Percentiles rank a stretch among this genome's conserved stretches.
phyloP scores from a whole-genome alignment of 768 basidiomycete species.

The Termitomyces sp. region DNA sequence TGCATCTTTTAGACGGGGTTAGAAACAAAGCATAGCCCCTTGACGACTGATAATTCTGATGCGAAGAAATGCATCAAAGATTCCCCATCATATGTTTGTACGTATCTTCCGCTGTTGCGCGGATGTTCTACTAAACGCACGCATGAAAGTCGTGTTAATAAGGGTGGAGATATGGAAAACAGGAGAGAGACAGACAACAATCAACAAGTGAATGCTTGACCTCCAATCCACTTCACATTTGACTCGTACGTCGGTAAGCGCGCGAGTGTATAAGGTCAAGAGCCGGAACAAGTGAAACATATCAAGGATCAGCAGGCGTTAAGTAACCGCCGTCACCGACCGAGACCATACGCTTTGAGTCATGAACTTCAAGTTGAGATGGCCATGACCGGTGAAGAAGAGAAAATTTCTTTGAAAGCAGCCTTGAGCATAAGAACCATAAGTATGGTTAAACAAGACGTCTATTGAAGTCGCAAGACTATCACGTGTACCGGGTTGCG shows the following conservation, averaged over 20 bases:
- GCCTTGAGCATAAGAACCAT: no score
- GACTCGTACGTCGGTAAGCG: not conserved
- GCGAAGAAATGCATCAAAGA: slow-evolving; percentile 11
- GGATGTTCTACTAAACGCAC: not conserved
- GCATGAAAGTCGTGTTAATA: not conserved
- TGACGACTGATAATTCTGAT: slow-evolving; percentile 11
- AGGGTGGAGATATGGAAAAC: not conserved
- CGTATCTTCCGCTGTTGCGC: not conserved
- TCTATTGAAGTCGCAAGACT: no score
- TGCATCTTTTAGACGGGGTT: slow-evolving; percentile 13
- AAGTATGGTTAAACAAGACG: no score
- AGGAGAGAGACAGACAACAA: not conserved
- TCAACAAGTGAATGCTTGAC: no score
- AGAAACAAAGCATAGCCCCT: slow-evolving; percentile 16
- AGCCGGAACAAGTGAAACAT: no score
- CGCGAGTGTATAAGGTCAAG: no score
- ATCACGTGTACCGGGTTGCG: no score
- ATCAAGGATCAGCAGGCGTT: no score
- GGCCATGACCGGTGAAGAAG: no score
- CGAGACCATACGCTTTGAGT: not conserved
- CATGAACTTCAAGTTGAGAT: no score
- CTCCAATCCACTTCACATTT: not conserved
- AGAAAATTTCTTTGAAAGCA: no score
- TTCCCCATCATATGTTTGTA: slow-evolving; percentile 6
- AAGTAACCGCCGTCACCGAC: not conserved